Evolutionary conservation across 805 yeast species (phyloP).

Genomic region (Starmerella bombicola): DNA sequence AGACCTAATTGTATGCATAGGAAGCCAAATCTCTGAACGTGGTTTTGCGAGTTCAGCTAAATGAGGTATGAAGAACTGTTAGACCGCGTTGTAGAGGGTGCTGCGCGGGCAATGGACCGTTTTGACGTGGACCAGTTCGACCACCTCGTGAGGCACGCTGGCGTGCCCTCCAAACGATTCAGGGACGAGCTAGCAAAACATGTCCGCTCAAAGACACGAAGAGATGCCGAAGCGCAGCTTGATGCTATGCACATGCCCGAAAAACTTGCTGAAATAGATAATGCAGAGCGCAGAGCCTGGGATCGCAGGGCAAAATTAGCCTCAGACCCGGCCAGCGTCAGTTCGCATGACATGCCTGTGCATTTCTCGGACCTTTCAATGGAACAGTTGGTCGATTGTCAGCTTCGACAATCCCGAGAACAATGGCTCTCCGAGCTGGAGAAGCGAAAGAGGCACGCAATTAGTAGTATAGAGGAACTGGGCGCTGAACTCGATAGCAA

Average conservation of each 20-base stretch:
- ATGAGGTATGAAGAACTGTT: conserved; percentile 1
- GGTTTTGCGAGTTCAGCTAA: no score
- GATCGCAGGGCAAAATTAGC: conserved; percentile 2
- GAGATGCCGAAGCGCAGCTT: conserved; percentile 1
- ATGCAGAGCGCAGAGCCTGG: conserved; percentile 7
- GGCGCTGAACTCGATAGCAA: not conserved
- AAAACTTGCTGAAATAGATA: conserved; percentile 4
- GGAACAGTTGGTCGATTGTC: conserved; percentile 10
- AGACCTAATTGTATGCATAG: no score
- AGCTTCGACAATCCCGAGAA: conserved; percentile 4
- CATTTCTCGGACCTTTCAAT: conserved; percentile 2
- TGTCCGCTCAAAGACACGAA: not conserved
- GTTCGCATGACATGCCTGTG: conserved; percentile 8
- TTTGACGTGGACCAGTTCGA: conserved; percentile 3
- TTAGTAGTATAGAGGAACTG: not conserved
- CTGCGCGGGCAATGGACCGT: not conserved
- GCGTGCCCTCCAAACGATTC: not conserved
- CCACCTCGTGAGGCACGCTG: conserved; percentile 2
- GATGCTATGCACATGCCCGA: not conserved
- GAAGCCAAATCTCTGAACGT: no score
- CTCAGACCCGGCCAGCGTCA: not conserved
- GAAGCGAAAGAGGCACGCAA: not conserved
- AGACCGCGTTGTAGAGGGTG: not conserved
- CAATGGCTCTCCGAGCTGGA: conserved; percentile 11
- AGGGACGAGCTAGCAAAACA: conserved; percentile 1